Evolutionary conservation across 2,329 filamentous ascomycete species (phyloP).

Genomic region (Apiospora kogelbergensis): DNA sequence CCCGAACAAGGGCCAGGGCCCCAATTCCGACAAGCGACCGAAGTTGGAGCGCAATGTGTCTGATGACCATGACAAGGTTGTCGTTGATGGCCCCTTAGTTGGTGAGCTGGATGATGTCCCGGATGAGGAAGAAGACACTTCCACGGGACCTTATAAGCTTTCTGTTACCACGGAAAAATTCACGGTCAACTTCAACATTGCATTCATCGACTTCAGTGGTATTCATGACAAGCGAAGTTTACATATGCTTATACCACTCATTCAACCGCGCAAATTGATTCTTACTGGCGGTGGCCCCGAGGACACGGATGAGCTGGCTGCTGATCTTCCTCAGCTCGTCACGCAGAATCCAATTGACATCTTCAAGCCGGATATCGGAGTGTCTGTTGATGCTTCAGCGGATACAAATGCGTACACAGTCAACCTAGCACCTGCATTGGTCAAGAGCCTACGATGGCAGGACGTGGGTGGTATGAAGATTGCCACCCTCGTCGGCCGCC

Average conservation of each 20-base stretch:
- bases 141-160: constrained; percentile 72
- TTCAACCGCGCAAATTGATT: constrained; percentile 91
- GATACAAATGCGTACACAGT: constrained; percentile 98
- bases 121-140: constrained; percentile 51
- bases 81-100: constrained; percentile 39
- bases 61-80: constrained; percentile 46
- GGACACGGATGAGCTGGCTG: constrained; percentile 77
- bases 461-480: constrained; percentile 87
- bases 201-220: constrained; percentile 88
- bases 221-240: constrained; percentile 91
- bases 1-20: constrained; percentile 39
- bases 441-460: constrained; percentile 91
- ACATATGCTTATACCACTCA: constrained; percentile 91
- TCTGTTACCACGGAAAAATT: constrained; percentile 64
- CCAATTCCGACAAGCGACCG: constrained; percentile 59
- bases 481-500: constrained; percentile 83
- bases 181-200: constrained; percentile 71
- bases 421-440: constrained; percentile 80
- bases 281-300: constrained; percentile 78
- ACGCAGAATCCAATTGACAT: constrained; percentile 65
- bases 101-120: constrained; percentile 61
- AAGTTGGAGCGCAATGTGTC: constrained; percentile 43
- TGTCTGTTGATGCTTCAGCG: constrained; percentile 82
- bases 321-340: constrained; percentile 73
- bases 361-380: constrained; percentile 76